A percentile compares a stretch with the other conserved stretches of the same genome.
phyloP scores from a whole-genome alignment of 139 green algal genomes.

The Chlamydomonas sphaeroides region DNA sequence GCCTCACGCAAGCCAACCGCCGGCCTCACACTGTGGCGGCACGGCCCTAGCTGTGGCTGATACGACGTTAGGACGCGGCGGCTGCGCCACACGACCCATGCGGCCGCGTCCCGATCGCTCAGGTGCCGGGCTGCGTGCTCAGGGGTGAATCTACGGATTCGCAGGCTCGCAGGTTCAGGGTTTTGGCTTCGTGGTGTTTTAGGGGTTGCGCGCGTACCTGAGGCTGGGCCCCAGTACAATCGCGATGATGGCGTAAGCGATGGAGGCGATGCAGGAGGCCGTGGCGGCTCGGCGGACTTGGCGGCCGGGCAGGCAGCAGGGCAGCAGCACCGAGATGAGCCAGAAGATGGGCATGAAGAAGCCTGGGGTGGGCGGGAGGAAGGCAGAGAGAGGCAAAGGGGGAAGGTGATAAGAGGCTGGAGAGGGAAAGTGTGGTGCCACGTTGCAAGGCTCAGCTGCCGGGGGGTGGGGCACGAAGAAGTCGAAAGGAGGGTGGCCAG shows the following conservation, averaged over 20 bases:
- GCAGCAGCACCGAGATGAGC: slow-evolving; percentile 31
- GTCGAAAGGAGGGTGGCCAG: not conserved
- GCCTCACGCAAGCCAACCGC: too few relatives aligned
- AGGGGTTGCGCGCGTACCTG: not conserved
- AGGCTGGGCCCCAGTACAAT: not conserved
- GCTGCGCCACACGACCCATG: too few relatives aligned
- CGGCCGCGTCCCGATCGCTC: too few relatives aligned
- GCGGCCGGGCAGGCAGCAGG: slow-evolving; percentile 21
- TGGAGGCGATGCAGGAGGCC: slow-evolving; percentile 17
- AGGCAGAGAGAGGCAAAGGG: not conserved
- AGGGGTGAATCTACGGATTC: too few relatives aligned
- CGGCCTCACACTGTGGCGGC: too few relatives aligned
- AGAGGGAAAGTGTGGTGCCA: not conserved
- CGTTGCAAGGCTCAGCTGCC: too few relatives aligned
- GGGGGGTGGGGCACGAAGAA: not conserved
- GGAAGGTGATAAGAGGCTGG: not conserved
- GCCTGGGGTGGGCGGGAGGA: not conserved
- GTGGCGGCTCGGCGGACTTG: slow-evolving; percentile 1
- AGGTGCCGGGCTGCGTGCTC: too few relatives aligned
- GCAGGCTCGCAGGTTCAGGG: too few relatives aligned
- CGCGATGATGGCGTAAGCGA: slow-evolving; percentile 10
- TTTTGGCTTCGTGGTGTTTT: too few relatives aligned
- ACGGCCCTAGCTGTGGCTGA: too few relatives aligned
- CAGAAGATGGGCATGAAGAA: slow-evolving; percentile 19
- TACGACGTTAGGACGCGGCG: too few relatives aligned